These are phyloP conservation scores for Phytophthora litchii DNA, from an alignment of 352 stramenopile genomes.

Conservation along the genomic window DNA sequence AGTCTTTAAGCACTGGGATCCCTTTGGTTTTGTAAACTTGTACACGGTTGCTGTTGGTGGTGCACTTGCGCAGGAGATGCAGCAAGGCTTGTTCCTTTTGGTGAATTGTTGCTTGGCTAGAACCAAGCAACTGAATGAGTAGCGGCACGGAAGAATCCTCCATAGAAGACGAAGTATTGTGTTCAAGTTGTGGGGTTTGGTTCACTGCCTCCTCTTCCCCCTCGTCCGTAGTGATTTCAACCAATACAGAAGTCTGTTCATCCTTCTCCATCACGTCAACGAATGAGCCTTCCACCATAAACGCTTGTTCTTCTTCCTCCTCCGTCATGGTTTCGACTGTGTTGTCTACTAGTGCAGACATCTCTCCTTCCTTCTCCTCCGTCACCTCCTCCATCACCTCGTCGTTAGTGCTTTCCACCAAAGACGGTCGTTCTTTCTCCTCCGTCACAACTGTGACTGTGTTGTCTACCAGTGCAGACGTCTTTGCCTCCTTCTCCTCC, in stretches of 20 bases:
- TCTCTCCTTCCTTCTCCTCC: too few species aligned
- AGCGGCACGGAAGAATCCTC: slow-evolving; percentile 11
- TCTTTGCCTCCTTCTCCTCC: slow-evolving; percentile 1
- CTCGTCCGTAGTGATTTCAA: background rate
- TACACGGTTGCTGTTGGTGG: background rate
- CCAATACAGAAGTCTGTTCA: background rate
- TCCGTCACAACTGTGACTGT: too few species aligned
- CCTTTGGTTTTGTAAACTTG: slow-evolving; percentile 8
- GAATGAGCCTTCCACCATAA: too few species aligned
- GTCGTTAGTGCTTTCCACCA: too few species aligned
- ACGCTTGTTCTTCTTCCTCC: too few species aligned
- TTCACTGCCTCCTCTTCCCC: background rate
- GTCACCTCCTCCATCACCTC: too few species aligned
- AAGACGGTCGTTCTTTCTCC: too few species aligned
- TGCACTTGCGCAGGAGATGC: background rate
- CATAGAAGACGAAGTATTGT: slow-evolving; percentile 7
- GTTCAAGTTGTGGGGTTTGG: background rate
- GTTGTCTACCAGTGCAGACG: background rate
- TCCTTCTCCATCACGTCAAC: background rate
- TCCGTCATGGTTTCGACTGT: too few species aligned
- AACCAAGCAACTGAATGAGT: slow-evolving; percentile 12
- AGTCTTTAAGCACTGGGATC: background rate
- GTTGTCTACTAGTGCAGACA: too few species aligned
- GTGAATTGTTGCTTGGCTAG: background rate
- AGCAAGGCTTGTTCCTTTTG: slow-evolving; percentile 5